These are phyloP conservation scores for Hyphopichia wangnamkhiaoensis DNA, from an alignment of 1,139 yeast genomes.

Conservation along the genomic window DNA sequence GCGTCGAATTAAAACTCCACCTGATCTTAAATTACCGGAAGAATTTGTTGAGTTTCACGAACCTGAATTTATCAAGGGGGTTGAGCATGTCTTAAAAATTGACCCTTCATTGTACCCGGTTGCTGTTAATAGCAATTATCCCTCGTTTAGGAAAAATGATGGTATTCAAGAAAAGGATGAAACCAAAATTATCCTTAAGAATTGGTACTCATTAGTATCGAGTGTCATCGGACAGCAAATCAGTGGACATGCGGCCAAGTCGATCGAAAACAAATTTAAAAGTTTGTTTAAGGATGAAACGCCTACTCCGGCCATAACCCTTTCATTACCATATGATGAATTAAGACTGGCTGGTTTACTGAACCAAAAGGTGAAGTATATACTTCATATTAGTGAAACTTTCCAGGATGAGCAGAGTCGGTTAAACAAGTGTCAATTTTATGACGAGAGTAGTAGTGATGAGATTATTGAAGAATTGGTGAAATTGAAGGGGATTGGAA, in stretches of 20 bases:
- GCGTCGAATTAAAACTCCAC: conserved; percentile 25
- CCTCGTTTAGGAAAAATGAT: conserved; percentile 19
- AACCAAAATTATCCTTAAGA: conserved; percentile 35
- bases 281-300: conserved; percentile 33
- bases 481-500: conserved; percentile 75
- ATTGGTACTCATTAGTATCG: conserved; percentile 40
- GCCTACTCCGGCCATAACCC: conserved; percentile 57
- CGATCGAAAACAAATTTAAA: conserved; percentile 55
- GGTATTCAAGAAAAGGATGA: conserved; percentile 10
- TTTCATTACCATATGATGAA: conserved; percentile 41
- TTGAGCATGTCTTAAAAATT: conserved; percentile 35
- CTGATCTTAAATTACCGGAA: conserved; percentile 36
- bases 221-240: conserved; percentile 79
- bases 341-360: conserved; percentile 71
- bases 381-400: conserved; percentile 59
- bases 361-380: conserved; percentile 65
- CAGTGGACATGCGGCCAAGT: conserved; percentile 77
- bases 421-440: conserved; percentile 42
- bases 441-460: conserved; percentile 33
- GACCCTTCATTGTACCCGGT: conserved; percentile 47
- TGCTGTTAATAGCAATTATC: conserved; percentile 32
- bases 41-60: conserved; percentile 43
- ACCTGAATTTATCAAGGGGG: conserved; percentile 44
- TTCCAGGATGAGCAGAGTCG: conserved; percentile 42
- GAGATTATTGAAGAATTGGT: conserved; percentile 59